These are phyloP conservation scores for Lentinula guzmanii DNA, from an alignment of 768 basidiomycete genomes.

Conservation along the genomic window DNA sequence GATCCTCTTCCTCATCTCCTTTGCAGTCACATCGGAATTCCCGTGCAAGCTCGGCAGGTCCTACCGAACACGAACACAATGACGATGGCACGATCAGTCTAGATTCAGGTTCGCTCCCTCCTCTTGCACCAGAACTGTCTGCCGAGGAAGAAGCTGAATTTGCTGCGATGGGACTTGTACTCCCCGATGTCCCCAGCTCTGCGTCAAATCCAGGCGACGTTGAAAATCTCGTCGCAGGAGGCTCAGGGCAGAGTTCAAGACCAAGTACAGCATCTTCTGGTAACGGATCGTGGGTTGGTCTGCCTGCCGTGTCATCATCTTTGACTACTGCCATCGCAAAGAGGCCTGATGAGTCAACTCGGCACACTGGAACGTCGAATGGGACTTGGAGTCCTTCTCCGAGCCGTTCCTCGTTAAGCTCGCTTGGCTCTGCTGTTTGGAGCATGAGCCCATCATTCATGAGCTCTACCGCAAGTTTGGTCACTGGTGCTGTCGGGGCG, in stretches of 20 bases:
- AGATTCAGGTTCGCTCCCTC: not conserved
- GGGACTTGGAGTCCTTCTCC: conserved; percentile 4
- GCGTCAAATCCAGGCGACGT: not conserved
- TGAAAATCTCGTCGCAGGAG: not conserved
- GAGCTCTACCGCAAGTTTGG: conserved; percentile 1
- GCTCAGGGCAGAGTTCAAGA: not conserved
- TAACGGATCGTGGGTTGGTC: not conserved
- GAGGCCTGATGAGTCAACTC: not conserved
- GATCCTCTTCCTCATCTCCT: not conserved
- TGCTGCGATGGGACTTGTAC: conserved; percentile 36
- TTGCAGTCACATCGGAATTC: not conserved
- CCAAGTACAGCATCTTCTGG: not conserved
- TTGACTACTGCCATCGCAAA: not conserved
- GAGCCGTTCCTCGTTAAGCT: not conserved
- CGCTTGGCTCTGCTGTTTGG: not conserved
- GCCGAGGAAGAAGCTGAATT: conserved; percentile 30
- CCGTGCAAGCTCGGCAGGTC: not conserved
- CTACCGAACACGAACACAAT: not conserved
- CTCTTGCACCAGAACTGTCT: not conserved
- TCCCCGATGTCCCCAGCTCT: conserved; percentile 1
- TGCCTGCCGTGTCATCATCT: not conserved
- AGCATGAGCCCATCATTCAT: conserved; percentile 4
- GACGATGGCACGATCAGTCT: not conserved
- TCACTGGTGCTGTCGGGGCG: not conserved
- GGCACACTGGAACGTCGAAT: not conserved